Base-by-base conservation (phyloP, 1,284 basidiomycete species). In the Sanguinoderma infundibulare region DNA sequence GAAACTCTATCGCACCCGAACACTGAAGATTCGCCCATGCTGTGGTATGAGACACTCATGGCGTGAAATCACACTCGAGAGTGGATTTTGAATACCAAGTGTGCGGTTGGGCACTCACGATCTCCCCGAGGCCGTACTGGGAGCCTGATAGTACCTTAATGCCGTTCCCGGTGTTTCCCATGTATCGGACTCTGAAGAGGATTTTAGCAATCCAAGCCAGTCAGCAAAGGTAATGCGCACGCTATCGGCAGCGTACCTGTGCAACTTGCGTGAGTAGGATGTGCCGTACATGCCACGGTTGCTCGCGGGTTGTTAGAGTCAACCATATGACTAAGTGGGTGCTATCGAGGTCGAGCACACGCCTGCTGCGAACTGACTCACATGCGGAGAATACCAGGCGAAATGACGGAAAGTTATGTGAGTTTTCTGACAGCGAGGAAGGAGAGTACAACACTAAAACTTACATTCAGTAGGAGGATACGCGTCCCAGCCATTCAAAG, bases 201-300 rank as follows among this genome's bases (percentile, higher is more conserved):
- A 2, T 20, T 53, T 34, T 20, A 55, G 17, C 47, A 20, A 39
- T 8, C 17, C 5, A 14, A 30, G 20, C 36, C 1, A 26, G 50
- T 38, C 49, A 52, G 49, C 17, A 17, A 24, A 36, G 7, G 32
- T 3, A 8, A 52, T 2, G 1, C 7, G 12, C 17, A 8, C 26
- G 36, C 53, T 62, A 62, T 62, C 57, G 17, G 61, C 59, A 62
- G 61, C 57, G 8, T 24, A 53, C 53, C 40, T 28, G 49, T 44
- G 24, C 55, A 59, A 55, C 53, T 39, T 35, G 42, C 57, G 57
- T 53, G 61, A 34, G 53, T 6, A 38, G 22, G 4, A 9, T 22
- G 6, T 12, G 22, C 17, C 39, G 4, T 20, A 46, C 50, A 51
- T 50, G 61, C 30, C 49, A 51, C 49, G 32, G 20, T 35, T 12